Conservation (phyloP, 805 yeast genomes). For the Ogataea populi-albae region DNA sequence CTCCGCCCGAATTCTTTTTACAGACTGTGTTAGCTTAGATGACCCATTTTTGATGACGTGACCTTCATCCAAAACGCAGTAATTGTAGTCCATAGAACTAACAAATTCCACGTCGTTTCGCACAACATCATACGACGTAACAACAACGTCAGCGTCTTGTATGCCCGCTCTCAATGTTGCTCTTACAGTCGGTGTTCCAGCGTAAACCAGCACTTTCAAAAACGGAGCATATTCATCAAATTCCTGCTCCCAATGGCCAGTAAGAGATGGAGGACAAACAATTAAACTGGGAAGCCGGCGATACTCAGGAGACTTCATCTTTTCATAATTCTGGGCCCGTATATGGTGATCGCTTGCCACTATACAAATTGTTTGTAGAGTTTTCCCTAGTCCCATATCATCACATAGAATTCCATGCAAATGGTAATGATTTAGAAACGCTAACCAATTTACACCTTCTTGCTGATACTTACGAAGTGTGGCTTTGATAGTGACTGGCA, state of each 20-base stretch:
- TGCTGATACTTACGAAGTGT: slow-evolving; percentile 93
- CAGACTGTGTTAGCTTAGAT: slow-evolving; percentile 86
- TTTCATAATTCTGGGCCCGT: slow-evolving; percentile 65
- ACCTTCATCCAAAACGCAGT: slow-evolving; percentile 96
- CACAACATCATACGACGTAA: slow-evolving; percentile 94
- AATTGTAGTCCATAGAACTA: slow-evolving; percentile 67
- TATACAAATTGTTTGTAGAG: slow-evolving; percentile 94
- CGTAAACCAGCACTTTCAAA: slow-evolving; percentile 77
- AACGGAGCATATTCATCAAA: slow-evolving; percentile 86
- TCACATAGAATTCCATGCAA: slow-evolving; percentile 97
- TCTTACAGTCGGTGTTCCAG: slow-evolving; percentile 86
- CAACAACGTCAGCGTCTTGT: slow-evolving; percentile 70
- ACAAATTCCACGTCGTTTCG: slow-evolving; percentile 81
- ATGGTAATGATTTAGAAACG: slow-evolving; percentile 90
- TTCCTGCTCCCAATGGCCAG: slow-evolving; percentile 99
- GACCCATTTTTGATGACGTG: slow-evolving; percentile 92
- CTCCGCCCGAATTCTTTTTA: slow-evolving; percentile 76
- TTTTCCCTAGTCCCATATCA: slow-evolving; percentile 99
- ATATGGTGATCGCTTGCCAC: slow-evolving; percentile 93
- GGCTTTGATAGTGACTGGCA: slow-evolving; percentile 91
- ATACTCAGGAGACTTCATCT: slow-evolving; percentile 60
- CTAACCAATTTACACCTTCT: slow-evolving; percentile 98
- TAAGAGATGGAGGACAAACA: slow-evolving; percentile 94
- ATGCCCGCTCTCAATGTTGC: slow-evolving; percentile 52
- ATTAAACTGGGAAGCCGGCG: slow-evolving; percentile 80